Conservation (phyloP, 495 filamentous ascomycete genomes). For the Lepraria neglecta region DNA sequence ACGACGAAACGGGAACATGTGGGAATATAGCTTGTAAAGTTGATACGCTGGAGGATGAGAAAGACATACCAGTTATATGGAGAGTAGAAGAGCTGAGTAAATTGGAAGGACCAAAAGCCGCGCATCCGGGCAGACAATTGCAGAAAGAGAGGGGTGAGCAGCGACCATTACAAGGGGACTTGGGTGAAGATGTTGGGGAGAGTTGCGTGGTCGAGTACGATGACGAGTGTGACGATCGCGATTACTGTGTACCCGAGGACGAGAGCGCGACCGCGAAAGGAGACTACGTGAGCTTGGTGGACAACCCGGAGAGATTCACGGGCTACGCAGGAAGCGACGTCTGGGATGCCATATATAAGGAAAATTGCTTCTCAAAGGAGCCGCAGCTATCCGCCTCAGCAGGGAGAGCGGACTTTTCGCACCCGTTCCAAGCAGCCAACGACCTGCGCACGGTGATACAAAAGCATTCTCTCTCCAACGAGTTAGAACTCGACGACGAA, state of each 20-base stretch:
- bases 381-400: conserved; percentile 38
- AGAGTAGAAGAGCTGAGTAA: conserved; percentile 87
- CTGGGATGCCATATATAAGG: conserved; percentile 93
- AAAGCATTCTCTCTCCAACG: conserved; percentile 42
- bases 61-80: conserved; percentile 89
- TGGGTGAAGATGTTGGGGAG: conserved; percentile 84
- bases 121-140: conserved; percentile 69
- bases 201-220: conserved; percentile 96
- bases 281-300: conserved; percentile 89
- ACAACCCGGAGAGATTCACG: conserved; percentile 93
- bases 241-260: conserved; percentile 96
- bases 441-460: conserved; percentile 80
- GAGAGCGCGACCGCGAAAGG: conserved; percentile 80
- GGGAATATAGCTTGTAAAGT: conserved; percentile 96
- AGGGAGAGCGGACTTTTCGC: conserved; percentile 29
- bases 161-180: conserved; percentile 69
- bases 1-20: conserved; percentile 87
- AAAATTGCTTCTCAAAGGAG: conserved; percentile 89
- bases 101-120: conserved; percentile 83
- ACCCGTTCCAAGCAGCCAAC: conserved; percentile 59
- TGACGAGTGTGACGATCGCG: conserved; percentile 93
- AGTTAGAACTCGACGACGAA: conserved; percentile 73
- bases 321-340: conserved; percentile 84
- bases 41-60: conserved; percentile 91
- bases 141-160: conserved; percentile 61